phyloP scores from a whole-genome alignment of 2,329 filamentous ascomycete species.

The Rasamsonia emersonii region DNA sequence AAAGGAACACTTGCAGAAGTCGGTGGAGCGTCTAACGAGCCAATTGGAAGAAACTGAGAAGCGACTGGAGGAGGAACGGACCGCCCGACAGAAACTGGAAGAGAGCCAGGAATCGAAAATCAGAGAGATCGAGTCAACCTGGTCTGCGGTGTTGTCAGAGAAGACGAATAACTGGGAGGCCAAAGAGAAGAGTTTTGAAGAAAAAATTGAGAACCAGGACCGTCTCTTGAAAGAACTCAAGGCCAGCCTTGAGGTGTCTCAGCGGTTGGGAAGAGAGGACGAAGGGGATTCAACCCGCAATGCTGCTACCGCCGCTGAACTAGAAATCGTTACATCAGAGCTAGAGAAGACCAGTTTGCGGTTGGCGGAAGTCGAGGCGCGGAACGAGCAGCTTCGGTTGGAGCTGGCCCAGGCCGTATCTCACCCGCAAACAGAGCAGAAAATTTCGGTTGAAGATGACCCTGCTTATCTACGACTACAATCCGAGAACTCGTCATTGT shows the following conservation, averaged over 20 bases:
- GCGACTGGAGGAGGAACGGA: conserved; percentile 68
- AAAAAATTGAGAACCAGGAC: conserved; percentile 92
- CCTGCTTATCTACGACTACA: conserved; percentile 78
- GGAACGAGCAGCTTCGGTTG: conserved; percentile 85
- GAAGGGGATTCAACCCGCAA: conserved; percentile 53
- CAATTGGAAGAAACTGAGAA: conserved; percentile 79
- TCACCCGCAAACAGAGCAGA: conserved; percentile 51
- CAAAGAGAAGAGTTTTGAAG: conserved; percentile 82
- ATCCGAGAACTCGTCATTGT: conserved; percentile 85
- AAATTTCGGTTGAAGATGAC: conserved; percentile 70
- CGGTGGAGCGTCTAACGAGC: conserved; percentile 62
- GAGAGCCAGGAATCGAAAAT: conserved; percentile 68
- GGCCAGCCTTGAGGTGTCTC: conserved; percentile 92
- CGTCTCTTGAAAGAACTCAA: conserved; percentile 88
- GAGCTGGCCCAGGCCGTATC: conserved; percentile 87
- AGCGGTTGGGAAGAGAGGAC: conserved; percentile 69
- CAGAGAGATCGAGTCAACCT: conserved; percentile 83
- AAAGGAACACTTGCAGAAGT: conserved; percentile 77
- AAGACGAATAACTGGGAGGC: conserved; percentile 95
- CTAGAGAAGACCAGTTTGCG: conserved; percentile 80
- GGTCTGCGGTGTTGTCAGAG: conserved; percentile 82
- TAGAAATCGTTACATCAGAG: conserved; percentile 88
- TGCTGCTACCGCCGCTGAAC: conserved; percentile 73
- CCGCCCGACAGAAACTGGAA: conserved; percentile 65
- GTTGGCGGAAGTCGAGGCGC: conserved; percentile 81